Percentiles rank a stretch among this genome's conserved stretches.
These are phyloP conservation scores for Aspergillus ochraceus DNA, from an alignment of 2,329 filamentous ascomycete genomes.

Conservation along the genomic window DNA sequence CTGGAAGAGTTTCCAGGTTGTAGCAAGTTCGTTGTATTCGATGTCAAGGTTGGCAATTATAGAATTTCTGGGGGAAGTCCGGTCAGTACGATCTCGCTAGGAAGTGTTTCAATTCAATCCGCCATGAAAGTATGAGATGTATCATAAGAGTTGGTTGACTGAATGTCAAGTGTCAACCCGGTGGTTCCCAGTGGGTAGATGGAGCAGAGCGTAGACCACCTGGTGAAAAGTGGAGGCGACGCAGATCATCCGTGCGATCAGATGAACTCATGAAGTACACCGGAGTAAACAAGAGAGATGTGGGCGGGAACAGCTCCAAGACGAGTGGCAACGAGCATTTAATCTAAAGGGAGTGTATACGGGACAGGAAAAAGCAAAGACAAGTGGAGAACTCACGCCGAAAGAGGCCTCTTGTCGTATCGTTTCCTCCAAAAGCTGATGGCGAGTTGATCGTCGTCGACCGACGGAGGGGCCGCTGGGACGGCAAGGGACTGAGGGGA, in stretches of 20 bases:
- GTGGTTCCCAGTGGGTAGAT: neutral
- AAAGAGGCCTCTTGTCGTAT: constrained; percentile 31
- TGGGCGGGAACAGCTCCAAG: neutral
- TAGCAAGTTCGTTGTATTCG: constrained; percentile 39
- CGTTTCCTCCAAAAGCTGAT: constrained; percentile 26
- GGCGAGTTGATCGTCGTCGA: constrained; percentile 14
- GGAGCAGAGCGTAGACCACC: neutral
- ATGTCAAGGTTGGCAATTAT: constrained; percentile 36
- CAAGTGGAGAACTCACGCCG: constrained; percentile 23
- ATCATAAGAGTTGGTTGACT: neutral
- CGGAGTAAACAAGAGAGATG: neutral
- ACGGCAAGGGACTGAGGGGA: constrained; percentile 12
- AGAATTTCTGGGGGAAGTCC: constrained; percentile 21
- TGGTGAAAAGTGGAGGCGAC: constrained; percentile 3
- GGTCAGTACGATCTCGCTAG: neutral
- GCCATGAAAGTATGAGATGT: neutral
- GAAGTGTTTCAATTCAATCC: neutral
- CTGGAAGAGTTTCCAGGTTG: constrained; percentile 38
- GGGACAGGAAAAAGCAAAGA: neutral
- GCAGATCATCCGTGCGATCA: constrained; percentile 12
- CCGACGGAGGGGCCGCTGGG: constrained; percentile 9
- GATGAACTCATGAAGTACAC: neutral
- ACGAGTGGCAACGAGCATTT: neutral
- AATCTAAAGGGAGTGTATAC: neutral
- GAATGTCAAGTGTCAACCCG: neutral